These are phyloP conservation scores for Pichia sp. DNA, from an alignment of 1,139 yeast species.

Conservation along the genomic window DNA sequence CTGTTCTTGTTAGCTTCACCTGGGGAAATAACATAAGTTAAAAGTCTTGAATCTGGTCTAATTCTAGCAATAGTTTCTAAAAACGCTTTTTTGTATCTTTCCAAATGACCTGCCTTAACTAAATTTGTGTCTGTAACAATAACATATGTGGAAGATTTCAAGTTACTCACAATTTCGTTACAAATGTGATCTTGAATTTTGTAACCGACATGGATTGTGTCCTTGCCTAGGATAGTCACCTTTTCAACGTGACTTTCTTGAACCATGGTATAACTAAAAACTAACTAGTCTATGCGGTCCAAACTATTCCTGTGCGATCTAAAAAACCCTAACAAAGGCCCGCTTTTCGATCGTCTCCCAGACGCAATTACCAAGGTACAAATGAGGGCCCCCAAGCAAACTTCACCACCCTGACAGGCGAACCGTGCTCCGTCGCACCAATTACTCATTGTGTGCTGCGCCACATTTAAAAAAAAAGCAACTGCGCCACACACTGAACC, in stretches of 20 bases:
- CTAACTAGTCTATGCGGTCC: neutral
- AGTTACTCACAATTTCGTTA: slow-evolving; percentile 51
- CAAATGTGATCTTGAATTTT: slow-evolving; percentile 73
- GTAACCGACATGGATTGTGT: slow-evolving; percentile 88
- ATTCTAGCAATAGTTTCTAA: slow-evolving; percentile 30
- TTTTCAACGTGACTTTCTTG: slow-evolving; percentile 32
- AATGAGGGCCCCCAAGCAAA: too few species aligned
- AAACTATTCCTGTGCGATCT: too few species aligned
- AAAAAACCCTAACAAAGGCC: too few species aligned
- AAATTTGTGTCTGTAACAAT: slow-evolving; percentile 83
- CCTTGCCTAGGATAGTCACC: slow-evolving; percentile 72
- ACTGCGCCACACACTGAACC: too few species aligned
- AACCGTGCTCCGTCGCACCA: too few species aligned
- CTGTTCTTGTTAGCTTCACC: slow-evolving; percentile 92
- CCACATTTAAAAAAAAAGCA: too few species aligned
- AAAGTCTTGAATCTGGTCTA: slow-evolving; percentile 48
- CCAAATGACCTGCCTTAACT: slow-evolving; percentile 58
- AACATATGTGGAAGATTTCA: slow-evolving; percentile 86
- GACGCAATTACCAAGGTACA: too few species aligned
- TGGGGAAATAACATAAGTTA: slow-evolving; percentile 75
- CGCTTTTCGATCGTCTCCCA: too few species aligned
- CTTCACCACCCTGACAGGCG: too few species aligned
- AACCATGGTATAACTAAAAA: slow-evolving; percentile 4
- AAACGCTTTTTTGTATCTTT: slow-evolving; percentile 35
- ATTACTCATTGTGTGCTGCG: too few species aligned